Base-by-base conservation (phyloP, 805 yeast genomes). In the Blastobotrys muscicola region DNA sequence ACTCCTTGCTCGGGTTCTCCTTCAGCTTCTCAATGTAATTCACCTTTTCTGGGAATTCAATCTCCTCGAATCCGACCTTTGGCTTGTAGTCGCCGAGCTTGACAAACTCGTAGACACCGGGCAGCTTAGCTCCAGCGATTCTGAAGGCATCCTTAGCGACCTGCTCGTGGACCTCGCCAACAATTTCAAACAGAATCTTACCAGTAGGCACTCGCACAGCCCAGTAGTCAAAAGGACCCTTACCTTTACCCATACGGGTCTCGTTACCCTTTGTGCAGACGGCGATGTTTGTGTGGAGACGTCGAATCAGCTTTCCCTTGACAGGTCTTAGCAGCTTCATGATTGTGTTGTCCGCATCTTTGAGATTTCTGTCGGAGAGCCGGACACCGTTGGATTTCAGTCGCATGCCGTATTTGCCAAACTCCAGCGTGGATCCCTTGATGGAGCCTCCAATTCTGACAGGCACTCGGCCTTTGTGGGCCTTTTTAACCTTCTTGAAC, bases 231-330 rank as follows among this genome's bases (percentile, higher is more conserved):
- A 92, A 90, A 0, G 89, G 82, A 66, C 98, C 98, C 67, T 92
- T 92, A 70, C 98, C 98, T 65, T 92, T 92, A 71, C 98, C 98
- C 98, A 92, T 92, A 80, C 98, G 92, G 8, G 96, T 86, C 63
- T 92, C 96, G 64, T 92, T 92, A 69, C 98, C 98, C 69, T 92
- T 92, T 49, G 85, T 78, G 66, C 96, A 87, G 9, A 92, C 94
- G 0, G 97, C 92, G 43, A 86, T 74, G 60, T 84, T 82, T 15
- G 95, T 82, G 41, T 80, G 77, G 45, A 89, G 70, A 59, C 97
- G 76, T 54, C 90, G 80, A 74, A 82, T 80, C 43, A 87, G 69
- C 52, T 74, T 67, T 13, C 78, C 77, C 38, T 61, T 58, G 36
- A 80, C 68, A 12, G 89, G 85, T 64, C 95, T 78, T 57, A 87